A percentile compares a stretch with the other conserved stretches of the same genome.
These are phyloP conservation scores for Mycena latifolia DNA, from an alignment of 768 basidiomycete genomes.

Conservation along the genomic window DNA sequence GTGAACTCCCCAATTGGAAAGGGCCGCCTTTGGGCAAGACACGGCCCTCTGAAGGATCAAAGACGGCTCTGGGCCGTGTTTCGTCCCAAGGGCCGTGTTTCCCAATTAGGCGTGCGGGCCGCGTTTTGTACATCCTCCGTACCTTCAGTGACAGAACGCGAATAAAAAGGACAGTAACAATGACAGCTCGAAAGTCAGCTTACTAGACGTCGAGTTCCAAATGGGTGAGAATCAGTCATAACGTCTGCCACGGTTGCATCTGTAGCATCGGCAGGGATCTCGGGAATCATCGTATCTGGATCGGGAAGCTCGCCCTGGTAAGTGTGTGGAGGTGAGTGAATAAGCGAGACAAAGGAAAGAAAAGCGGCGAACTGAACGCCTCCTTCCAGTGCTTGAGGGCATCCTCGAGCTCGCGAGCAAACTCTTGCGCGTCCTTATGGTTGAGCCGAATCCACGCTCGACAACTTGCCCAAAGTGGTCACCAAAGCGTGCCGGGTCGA, in stretches of 20 bases:
- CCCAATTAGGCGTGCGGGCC: no score
- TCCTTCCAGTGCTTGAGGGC: slow-evolving; percentile 13
- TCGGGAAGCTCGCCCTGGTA: slow-evolving; percentile 19
- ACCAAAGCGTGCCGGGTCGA: slow-evolving; percentile 11
- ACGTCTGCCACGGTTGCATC: slow-evolving; percentile 1
- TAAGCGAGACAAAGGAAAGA: slow-evolving; percentile 3
- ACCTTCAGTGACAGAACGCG: slow-evolving; percentile 3
- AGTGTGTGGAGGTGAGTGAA: slow-evolving; percentile 16
- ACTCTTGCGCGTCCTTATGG: slow-evolving; percentile 12
- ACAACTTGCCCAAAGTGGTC: slow-evolving; percentile 10
- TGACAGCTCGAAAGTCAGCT: slow-evolving; percentile 5
- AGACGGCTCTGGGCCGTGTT: no score
- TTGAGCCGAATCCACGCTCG: slow-evolving; percentile 12
- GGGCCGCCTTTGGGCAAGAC: no score
- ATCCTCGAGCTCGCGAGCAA: slow-evolving; percentile 15
- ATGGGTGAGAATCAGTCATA: slow-evolving; percentile 7
- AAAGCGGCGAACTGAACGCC: slow-evolving; percentile 14
- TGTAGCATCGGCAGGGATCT: slow-evolving; percentile 9
- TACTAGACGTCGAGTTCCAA: neutral
- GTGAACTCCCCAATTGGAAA: no score
- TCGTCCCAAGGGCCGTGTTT: no score
- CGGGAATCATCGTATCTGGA: slow-evolving; percentile 19
- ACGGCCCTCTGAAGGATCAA: no score
- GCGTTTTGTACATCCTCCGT: no score
- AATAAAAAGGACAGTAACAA: slow-evolving; percentile 3